Conservation (phyloP, 2,329 filamentous ascomycete species). For the Aspergillus japonicus region DNA sequence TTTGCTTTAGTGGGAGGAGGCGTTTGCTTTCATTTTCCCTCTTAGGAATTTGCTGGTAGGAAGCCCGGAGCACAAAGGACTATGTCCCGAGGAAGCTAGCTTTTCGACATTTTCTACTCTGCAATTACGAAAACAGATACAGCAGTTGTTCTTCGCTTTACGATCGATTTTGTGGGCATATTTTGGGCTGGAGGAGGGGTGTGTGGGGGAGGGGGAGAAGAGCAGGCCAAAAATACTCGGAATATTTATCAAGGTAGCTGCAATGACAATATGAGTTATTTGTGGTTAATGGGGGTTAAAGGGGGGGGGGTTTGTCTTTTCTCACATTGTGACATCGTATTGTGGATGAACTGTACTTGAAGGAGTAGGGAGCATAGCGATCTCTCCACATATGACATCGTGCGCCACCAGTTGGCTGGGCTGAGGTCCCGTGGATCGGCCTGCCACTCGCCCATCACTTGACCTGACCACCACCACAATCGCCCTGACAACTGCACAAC, state of each 20-base stretch:
- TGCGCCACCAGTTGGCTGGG: neutral
- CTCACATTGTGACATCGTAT: no score
- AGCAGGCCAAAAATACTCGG: neutral
- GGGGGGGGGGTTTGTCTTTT: no score
- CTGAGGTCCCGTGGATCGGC: slow-evolving; percentile 17
- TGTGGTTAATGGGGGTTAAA: neutral
- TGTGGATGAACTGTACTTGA: no score
- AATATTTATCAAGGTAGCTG: neutral
- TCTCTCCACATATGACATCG: neutral
- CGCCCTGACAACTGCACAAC: slow-evolving; percentile 9
- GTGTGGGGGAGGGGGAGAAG: neutral
- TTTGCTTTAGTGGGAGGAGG: neutral
- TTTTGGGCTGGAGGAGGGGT: slow-evolving; percentile 1
- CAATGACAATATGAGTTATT: neutral
- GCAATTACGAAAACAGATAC: slow-evolving; percentile 8
- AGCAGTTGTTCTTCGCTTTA: slow-evolving; percentile 7
- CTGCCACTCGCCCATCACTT: slow-evolving; percentile 18
- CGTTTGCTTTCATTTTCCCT: slow-evolving; percentile 4
- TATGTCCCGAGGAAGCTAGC: neutral
- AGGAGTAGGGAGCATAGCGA: no score
- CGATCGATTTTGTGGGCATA: slow-evolving; percentile 5
- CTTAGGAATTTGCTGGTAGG: neutral
- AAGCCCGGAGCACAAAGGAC: neutral
- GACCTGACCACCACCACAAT: slow-evolving; percentile 12
- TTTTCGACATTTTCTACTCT: slow-evolving; percentile 5